Base-by-base conservation (phyloP, 2,329 filamentous ascomycete species). In the Trichoderma sp. region DNA sequence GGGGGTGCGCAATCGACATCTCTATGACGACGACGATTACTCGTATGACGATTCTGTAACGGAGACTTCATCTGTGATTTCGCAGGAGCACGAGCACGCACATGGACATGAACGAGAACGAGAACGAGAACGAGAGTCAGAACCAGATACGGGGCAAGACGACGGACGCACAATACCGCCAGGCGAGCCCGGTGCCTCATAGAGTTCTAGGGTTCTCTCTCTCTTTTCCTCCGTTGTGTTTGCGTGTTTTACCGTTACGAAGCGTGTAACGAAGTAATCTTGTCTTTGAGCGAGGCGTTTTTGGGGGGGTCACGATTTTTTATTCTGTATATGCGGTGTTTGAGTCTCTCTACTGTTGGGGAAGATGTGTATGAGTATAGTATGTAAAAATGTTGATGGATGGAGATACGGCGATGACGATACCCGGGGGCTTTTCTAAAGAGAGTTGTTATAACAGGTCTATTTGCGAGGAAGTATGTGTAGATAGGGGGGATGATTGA, bases 1-100 rank as follows among this genome's bases (percentile, higher is more conserved):
- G 2, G 83, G 83, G 12, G 81, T 84, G 5, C 76, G 80, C 66
- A 75, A 79, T 7, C 77, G 80, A 57, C 74, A 73, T 15, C 34
- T 69, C 68, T 79, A 80, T 64, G 79, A 82, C 26, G 81, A 82
- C 39, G 79, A 81, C 58, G 79, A 80, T 58, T 77, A 77, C 64
- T 78, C 78, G 11, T 79, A 79, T 36, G 78, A 78, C 26, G 78
- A 75, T 8, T 79, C 77, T 0, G 63, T 79, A 9, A 77, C 76
- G 18, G 78, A 78, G 36, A 76, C 77, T 64, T 78, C 77, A 6
- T 81, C 79, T 21, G 71, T 76, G 61, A 76, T 76, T 39, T 77
- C 76, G 24, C 73, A 72, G 26, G 74, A 71, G 21, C 53, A 70
- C 15, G 57, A 76, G 64, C 76, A 76, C 62, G 75, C 15, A 2